Percentiles rank a stretch among this genome's conserved stretches.
These are phyloP conservation scores for Rhodotorula paludigena DNA, from an alignment of 768 basidiomycete genomes.

Conservation along the genomic window DNA sequence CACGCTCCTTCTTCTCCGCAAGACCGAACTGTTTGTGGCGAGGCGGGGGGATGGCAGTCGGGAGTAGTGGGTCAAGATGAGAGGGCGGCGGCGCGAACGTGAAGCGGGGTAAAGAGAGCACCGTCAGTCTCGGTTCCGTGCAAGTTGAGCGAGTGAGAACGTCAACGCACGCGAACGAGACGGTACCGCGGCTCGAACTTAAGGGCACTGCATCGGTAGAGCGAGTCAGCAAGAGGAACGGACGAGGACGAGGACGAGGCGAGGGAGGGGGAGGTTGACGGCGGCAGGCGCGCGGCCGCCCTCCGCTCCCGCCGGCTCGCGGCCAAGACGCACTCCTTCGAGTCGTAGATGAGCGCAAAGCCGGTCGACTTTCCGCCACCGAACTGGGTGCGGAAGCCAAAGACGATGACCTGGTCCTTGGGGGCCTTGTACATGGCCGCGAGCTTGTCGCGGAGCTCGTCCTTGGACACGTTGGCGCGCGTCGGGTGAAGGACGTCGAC, in stretches of 20 bases:
- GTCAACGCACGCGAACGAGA: conserved; percentile 78
- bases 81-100: no score
- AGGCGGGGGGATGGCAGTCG: no score
- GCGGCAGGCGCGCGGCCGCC: no score
- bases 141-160: no score
- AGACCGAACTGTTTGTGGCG: conserved; percentile 47
- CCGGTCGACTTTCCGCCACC: conserved; percentile 98
- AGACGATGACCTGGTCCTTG: conserved; percentile 82
- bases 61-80: neutral
- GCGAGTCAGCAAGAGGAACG: neutral
- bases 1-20: conserved; percentile 70
- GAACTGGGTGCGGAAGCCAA: conserved; percentile 90
- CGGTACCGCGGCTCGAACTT: conserved; percentile 97
- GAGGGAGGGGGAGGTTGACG: neutral
- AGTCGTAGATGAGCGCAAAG: conserved; percentile 95
- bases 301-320: no score
- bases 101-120: no score
- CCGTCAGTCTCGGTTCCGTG: no score
- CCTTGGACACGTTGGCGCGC: conserved; percentile 85
- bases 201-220: conserved; percentile 52
- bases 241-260: neutral
- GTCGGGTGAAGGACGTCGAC: conserved; percentile 86
- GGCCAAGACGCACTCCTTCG: conserved; percentile 59
- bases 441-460: conserved; percentile 87
- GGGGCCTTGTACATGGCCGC: conserved; percentile 88